These are phyloP conservation scores for Auxenochlorella pyrenoidosa DNA, from an alignment of 139 green algal species.

Conservation along the genomic window DNA sequence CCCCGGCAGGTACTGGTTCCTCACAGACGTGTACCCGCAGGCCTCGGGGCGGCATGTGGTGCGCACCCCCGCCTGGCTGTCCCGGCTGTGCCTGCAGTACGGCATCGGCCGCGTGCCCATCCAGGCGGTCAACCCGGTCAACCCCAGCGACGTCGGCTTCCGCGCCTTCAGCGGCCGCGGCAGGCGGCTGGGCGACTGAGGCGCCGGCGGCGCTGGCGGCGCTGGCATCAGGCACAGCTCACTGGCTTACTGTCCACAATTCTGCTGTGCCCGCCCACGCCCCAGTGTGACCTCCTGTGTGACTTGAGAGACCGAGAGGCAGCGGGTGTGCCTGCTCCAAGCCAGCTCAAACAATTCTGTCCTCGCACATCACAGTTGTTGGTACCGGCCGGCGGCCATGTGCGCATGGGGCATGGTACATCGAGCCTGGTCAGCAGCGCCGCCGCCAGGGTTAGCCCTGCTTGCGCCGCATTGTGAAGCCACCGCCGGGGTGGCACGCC, in stretches of 20 bases:
- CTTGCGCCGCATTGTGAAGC: constrained; percentile 18
- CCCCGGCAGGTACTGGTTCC: not conserved
- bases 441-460: not conserved
- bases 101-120: constrained; percentile 31
- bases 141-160: constrained; percentile 42
- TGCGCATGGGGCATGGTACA: too few species aligned
- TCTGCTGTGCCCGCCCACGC: too few species aligned
- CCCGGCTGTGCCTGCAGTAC: constrained; percentile 17
- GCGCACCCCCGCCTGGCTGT: constrained; percentile 52
- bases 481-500: not conserved
- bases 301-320: too few species aligned
- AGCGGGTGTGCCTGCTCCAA: too few species aligned
- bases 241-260: too few species aligned
- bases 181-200: constrained; percentile 46
- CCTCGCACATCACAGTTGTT: too few species aligned
- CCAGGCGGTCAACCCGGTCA: constrained; percentile 7
- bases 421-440: too few species aligned
- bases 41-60: constrained; percentile 39
- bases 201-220: not conserved
- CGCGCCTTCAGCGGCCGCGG: constrained; percentile 51
- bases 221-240: too few species aligned
- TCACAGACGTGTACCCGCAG: constrained; percentile 56
- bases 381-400: too few species aligned
- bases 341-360: too few species aligned
- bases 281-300: too few species aligned